Evolutionary conservation across 805 yeast species (phyloP), one percentile per base, ranked within the genome.

Genomic region (Naumovozyma dairenensis): DNA sequence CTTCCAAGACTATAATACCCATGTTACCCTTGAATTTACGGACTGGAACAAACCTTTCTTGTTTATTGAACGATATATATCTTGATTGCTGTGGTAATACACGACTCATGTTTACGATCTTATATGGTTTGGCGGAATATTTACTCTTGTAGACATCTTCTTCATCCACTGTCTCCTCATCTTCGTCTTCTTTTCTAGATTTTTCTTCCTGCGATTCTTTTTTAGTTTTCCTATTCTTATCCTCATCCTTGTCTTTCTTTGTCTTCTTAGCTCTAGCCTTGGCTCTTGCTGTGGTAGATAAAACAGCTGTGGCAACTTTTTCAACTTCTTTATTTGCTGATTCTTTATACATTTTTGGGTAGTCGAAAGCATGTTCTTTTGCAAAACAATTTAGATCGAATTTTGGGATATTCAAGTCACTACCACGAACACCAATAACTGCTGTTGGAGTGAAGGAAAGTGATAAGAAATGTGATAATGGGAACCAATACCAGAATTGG

Each of bases 401-500:
- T 52, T 82, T 73, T 20, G 98, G 97, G 40, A 84, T 79, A 57
- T 79, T 79, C 57, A 89, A 70, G 58, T 87, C 94, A 40, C 73
- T 80, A 18, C 58, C 50, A 37, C 78, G 76, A 9, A 92, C 82
- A 44, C 95, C 96, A 45, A 84, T 76, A 15, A 89, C 72, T 5
- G 93, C 75, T 2, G 97, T 92, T 34, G 98, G 96, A 6, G 92
- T 73, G 62, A 87, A 87, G 22, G 96, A 84, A 45, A 92, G 71
- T 14, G 93, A 78, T 49, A 92, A 65, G 65, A 92, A 92, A 61
- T 92, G 97, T 1, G 96, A 75, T 38, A 87, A 70, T 39, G 98
- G 98, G 75, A 79, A 92, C 98, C 98, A 92, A 62, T 86, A 84
- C 98, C 98, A 92, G 55, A 82, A 83, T 64, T 92, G 98, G 8